Evolutionary conservation across 2,329 filamentous ascomycete species (phyloP).

Genomic region (Xylaria multiplex): DNA sequence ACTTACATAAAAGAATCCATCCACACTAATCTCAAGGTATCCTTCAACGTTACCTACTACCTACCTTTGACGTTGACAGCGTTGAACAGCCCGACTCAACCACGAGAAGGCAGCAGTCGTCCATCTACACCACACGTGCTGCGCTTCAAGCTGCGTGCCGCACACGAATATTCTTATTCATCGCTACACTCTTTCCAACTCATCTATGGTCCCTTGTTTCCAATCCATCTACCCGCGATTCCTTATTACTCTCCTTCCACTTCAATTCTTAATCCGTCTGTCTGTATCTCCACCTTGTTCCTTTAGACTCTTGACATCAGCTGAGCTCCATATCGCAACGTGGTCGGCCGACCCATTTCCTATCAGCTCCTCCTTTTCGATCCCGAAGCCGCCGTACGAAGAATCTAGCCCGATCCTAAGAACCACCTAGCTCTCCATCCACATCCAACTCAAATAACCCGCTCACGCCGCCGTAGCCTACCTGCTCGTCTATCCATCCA

Average conservation of each 20-base stretch:
- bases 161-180: neutral
- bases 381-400: constrained; percentile 1
- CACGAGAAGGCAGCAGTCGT: constrained; percentile 6
- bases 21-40: neutral
- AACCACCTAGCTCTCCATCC: neutral
- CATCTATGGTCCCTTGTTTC: constrained; percentile 20
- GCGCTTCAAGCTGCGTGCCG: neutral
- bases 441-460: neutral
- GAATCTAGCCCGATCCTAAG: neutral
- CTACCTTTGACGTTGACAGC: too few species aligned
- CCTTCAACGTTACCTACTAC: neutral
- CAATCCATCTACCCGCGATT: constrained; percentile 2
- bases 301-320: neutral
- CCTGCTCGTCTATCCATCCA: neutral
- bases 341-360: neutral
- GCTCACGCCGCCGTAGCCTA: neutral
- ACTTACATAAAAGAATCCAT: too few species aligned
- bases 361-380: neutral
- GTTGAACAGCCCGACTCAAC: neutral
- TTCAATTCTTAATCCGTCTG: constrained; percentile 16
- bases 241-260: constrained; percentile 10
- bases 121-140: neutral
- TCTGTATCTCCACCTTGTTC: neutral
- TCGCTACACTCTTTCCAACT: neutral
- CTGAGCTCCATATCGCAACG: constrained; percentile 9